Percentiles rank a stretch among this genome's conserved stretches.
Evolutionary conservation across 495 filamentous ascomycete genomes (phyloP).

Genomic region (Penicillium parvum): DNA sequence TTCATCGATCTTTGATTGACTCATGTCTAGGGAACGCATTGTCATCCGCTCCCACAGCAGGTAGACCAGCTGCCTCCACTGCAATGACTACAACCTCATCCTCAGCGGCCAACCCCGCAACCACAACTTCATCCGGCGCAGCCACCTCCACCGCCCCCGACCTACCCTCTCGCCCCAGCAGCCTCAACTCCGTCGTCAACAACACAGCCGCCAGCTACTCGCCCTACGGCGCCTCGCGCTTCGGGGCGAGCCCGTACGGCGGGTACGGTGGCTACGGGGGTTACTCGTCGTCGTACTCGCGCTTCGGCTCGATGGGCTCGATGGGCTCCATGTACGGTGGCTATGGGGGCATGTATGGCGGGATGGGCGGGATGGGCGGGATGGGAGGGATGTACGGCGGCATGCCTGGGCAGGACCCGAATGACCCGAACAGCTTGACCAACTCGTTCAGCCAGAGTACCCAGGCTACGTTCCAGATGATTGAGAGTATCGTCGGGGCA

Average conservation of each 20-base stretch:
- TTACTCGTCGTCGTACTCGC: slow-evolving; percentile 63
- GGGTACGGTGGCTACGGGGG: slow-evolving; percentile 45
- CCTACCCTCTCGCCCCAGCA: slow-evolving; percentile 75
- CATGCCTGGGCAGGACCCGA: slow-evolving; percentile 61
- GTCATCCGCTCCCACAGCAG: slow-evolving; percentile 31
- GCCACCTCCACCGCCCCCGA: slow-evolving; percentile 54
- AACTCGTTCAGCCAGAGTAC: slow-evolving; percentile 88
- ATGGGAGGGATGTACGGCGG: slow-evolving; percentile 57
- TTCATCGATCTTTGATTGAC: slow-evolving; percentile 2
- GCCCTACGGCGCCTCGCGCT: slow-evolving; percentile 62
- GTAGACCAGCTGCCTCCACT: slow-evolving; percentile 36
- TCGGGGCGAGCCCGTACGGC: slow-evolving; percentile 49
- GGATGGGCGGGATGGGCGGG: slow-evolving; percentile 38
- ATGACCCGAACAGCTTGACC: slow-evolving; percentile 89
- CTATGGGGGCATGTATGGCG: slow-evolving; percentile 51
- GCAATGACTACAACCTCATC: slow-evolving; percentile 38
- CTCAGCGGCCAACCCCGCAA: slow-evolving; percentile 38
- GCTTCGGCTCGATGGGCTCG: slow-evolving; percentile 57
- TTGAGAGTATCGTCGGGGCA: slow-evolving; percentile 97
- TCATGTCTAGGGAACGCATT: slow-evolving; percentile 31
- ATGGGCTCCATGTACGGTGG: slow-evolving; percentile 56
- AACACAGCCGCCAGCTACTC: slow-evolving; percentile 80
- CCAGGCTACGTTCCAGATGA: slow-evolving; percentile 96
- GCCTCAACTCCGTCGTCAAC: slow-evolving; percentile 72
- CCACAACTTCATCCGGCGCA: too few relatives aligned